These are phyloP conservation scores for Dictyostelium purpureum DNA, from an alignment of 78 protist genomes.

Conservation along the genomic window DNA sequence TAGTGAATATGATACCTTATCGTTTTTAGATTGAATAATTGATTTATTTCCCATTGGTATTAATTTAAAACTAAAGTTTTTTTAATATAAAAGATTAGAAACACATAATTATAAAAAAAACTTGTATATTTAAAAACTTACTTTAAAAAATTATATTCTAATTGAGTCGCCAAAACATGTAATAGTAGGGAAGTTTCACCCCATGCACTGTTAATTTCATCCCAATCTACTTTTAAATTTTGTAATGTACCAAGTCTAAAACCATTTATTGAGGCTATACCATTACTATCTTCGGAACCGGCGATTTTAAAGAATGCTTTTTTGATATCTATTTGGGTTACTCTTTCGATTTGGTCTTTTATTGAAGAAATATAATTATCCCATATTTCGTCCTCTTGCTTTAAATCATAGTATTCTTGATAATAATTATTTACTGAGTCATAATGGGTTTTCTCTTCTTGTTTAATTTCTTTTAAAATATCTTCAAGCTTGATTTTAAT, in stretches of 20 bases:
- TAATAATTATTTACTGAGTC: conserved; percentile 43
- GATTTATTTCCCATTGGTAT: conserved; percentile 75
- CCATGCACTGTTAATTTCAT: conserved; percentile 63
- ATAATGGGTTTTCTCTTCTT: conserved; percentile 55
- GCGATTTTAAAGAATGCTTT: conserved; percentile 7
- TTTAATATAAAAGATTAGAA: background rate
- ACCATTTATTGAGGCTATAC: conserved; percentile 35
- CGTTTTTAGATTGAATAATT: conserved; percentile 23
- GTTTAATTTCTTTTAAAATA: conserved; percentile 33
- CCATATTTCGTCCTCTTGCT: background rate
- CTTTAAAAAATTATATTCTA: conserved; percentile 36
- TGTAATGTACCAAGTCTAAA: conserved; percentile 38
- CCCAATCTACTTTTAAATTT: conserved; percentile 58
- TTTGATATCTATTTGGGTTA: conserved; percentile 12
- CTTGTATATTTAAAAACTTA: background rate
- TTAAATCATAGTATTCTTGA: conserved; percentile 27
- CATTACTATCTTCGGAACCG: background rate
- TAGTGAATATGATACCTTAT: conserved; percentile 39
- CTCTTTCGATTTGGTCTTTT: conserved; percentile 4
- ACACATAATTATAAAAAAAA: background rate
- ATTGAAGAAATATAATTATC: background rate
- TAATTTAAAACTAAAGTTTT: conserved; percentile 27
- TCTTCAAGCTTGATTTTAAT: conserved; percentile 19
- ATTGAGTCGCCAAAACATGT: conserved; percentile 50
- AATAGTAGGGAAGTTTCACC: conserved; percentile 47